Conservation (phyloP, 495 filamentous ascomycete species). For the Penicillium coprophilum region DNA sequence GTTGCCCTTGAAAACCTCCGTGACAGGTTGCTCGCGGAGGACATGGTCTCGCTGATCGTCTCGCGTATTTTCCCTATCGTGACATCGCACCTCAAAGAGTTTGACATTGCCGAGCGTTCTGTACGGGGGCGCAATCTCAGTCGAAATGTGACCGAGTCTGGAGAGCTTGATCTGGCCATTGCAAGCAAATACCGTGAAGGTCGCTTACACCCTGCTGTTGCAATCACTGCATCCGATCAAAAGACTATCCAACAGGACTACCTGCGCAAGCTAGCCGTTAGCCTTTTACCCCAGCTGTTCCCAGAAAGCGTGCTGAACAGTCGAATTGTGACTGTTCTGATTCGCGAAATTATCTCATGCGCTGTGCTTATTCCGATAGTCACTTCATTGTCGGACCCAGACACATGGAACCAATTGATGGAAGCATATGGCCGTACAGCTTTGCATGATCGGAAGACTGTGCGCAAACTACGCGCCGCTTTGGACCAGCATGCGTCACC, state of each 20-base stretch:
- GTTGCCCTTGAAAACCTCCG: constrained; percentile 68
- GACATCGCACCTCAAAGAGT: constrained; percentile 87
- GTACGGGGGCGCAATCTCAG: constrained; percentile 86
- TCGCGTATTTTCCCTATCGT: constrained; percentile 83
- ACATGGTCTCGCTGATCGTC: constrained; percentile 77
- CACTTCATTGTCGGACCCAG: constrained; percentile 66
- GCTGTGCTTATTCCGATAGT: constrained; percentile 43
- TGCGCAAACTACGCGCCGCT: constrained; percentile 88
- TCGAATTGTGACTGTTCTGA: constrained; percentile 71
- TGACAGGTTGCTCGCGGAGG: constrained; percentile 66
- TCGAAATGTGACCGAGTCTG: constrained; percentile 89
- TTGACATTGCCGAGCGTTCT: constrained; percentile 83
- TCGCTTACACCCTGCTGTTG: constrained; percentile 86
- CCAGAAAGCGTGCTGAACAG: constrained; percentile 73
- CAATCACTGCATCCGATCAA: constrained; percentile 74
- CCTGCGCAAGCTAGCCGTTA: constrained; percentile 66
- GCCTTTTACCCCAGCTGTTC: constrained; percentile 73
- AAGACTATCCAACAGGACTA: constrained; percentile 84
- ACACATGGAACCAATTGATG: constrained; percentile 96
- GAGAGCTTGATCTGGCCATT: constrained; percentile 91
- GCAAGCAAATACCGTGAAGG: constrained; percentile 89
- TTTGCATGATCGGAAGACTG: constrained; percentile 93
- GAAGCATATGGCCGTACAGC: constrained; percentile 84
- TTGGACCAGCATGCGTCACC: constrained; percentile 94
- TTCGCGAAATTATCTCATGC: constrained; percentile 77